Percentiles rank a stretch among this genome's conserved stretches.
These are phyloP conservation scores for Madurella mycetomatis DNA, from an alignment of 2,329 filamentous ascomycete species.

Conservation along the genomic window DNA sequence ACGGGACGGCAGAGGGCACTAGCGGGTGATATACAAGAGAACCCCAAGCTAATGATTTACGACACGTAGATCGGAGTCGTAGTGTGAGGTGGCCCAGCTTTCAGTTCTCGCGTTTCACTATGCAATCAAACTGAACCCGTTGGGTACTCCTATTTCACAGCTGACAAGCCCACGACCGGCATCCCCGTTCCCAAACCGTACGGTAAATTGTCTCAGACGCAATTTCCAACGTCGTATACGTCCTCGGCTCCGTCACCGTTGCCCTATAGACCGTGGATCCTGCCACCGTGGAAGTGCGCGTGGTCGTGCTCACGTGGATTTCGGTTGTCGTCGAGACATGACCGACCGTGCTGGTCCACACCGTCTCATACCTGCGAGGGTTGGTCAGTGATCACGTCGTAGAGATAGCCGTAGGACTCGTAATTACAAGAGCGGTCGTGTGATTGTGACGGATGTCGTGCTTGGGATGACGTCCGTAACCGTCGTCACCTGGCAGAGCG, in stretches of 20 bases:
- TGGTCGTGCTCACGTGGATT: background rate
- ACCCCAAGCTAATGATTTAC: too few relatives aligned
- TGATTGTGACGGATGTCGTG: slow-evolving; percentile 3
- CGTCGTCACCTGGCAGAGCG: slow-evolving; percentile 4
- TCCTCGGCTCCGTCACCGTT: background rate
- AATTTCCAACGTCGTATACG: background rate
- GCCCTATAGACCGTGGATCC: background rate
- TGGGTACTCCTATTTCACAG: background rate
- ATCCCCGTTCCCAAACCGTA: slow-evolving; percentile 4
- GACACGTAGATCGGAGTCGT: too few relatives aligned
- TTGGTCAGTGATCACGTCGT: background rate
- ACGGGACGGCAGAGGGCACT: too few relatives aligned
- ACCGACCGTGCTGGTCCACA: background rate
- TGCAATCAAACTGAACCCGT: too few relatives aligned
- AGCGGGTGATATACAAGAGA: too few relatives aligned
- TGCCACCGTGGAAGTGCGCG: slow-evolving; percentile 4
- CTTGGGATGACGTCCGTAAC: slow-evolving; percentile 6
- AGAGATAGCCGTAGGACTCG: too few relatives aligned
- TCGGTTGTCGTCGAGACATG: slow-evolving; percentile 4
- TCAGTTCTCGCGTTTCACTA: too few relatives aligned
- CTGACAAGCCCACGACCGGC: slow-evolving; percentile 5
- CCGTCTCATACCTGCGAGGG: slow-evolving; percentile 4
- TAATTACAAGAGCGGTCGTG: background rate
- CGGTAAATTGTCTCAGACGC: background rate
- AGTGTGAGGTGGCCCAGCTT: too few relatives aligned